Percentiles rank a stretch among this genome's conserved stretches.
Conservation (phyloP, 2,329 filamentous ascomycete species). For the Truncatella angustata region DNA sequence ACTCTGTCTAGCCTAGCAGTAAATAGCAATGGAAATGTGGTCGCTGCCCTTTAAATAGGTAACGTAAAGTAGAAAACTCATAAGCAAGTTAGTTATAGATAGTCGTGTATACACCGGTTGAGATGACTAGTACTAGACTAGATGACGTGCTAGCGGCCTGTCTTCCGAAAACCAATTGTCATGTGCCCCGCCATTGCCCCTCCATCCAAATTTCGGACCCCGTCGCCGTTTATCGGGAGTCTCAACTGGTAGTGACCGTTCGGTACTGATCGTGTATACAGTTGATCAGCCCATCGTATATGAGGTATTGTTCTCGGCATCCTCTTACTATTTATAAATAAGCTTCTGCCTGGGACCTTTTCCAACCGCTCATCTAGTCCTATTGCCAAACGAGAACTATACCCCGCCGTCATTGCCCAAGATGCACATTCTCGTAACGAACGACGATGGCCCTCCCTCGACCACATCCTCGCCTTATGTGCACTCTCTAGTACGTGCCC, state of each 20-base stretch:
- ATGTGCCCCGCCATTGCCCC: slow-evolving; percentile 1
- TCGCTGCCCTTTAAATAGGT: no score
- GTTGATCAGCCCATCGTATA: no score
- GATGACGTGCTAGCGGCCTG: neutral
- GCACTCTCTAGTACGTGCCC: slow-evolving; percentile 67
- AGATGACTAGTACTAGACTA: no score
- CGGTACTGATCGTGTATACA: neutral
- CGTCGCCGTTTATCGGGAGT: neutral
- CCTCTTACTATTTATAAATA: no score
- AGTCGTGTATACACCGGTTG: no score
- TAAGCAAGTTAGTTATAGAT: no score
- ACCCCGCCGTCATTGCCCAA: slow-evolving; percentile 15
- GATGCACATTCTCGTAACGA: slow-evolving; percentile 67
- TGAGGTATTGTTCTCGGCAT: no score
- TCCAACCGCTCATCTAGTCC: no score
- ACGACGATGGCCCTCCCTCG: slow-evolving; percentile 80
- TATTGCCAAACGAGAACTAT: neutral
- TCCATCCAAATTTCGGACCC: neutral
- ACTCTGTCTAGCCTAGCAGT: no score
- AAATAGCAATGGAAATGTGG: no score
- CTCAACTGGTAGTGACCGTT: no score
- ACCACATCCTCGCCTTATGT: slow-evolving; percentile 78
- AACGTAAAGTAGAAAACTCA: no score
- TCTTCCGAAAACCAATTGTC: neutral
- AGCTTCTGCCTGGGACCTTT: neutral